Conservation (phyloP, 2,329 filamentous ascomycete species). For the Diaporthe longicolla region DNA sequence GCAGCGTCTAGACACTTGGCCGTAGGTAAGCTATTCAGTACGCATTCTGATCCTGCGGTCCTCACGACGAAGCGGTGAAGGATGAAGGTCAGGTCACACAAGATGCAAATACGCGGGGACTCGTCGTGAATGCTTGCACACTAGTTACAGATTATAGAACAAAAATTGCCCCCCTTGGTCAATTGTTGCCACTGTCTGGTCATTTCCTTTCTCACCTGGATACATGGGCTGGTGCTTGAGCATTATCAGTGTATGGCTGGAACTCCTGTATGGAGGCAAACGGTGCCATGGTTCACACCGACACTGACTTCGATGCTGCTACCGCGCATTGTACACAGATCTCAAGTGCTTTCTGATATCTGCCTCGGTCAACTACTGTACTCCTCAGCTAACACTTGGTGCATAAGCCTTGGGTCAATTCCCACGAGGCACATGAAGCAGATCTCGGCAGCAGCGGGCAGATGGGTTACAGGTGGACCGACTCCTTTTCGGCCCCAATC, state of each 20-base stretch:
- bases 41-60: background rate
- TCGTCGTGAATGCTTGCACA: background rate
- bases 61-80: background rate
- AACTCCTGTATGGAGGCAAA: no score
- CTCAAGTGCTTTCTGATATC: background rate
- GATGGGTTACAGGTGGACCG: conserved; percentile 19
- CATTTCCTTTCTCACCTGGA: background rate
- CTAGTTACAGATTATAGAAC: background rate
- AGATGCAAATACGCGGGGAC: background rate
- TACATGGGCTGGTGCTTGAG: no score
- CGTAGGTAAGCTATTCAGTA: background rate
- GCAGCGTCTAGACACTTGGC: background rate
- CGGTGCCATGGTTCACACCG: background rate
- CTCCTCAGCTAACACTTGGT: background rate
- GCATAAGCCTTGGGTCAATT: background rate
- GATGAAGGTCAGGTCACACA: background rate
- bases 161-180: background rate
- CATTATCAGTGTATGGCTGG: background rate
- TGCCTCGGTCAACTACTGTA: background rate
- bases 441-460: background rate
- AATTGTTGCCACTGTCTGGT: background rate
- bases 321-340: background rate
- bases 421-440: background rate
- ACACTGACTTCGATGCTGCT: background rate
- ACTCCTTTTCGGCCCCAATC: conserved; percentile 3